Evolutionary conservation across 2,329 filamentous ascomycete species (phyloP), one percentile per base, ranked within the genome.

Genomic region (Xylariales sp.): DNA sequence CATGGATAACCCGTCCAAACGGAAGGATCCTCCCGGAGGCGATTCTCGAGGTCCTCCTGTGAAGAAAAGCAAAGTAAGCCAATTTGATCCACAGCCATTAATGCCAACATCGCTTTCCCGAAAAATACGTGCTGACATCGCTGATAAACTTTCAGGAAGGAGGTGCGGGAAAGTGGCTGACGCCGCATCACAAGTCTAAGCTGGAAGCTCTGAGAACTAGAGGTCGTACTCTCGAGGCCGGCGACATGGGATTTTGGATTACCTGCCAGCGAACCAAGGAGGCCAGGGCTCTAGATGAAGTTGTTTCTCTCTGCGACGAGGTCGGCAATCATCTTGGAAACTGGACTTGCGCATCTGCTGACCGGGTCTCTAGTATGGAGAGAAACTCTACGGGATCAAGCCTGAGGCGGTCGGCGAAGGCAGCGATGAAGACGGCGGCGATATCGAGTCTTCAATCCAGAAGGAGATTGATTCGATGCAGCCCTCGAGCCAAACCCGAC

Each of bases 171-270:
- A 77, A 71, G 56, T 84, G 80, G 80, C 72, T 74, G 55, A 83
- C 79, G 19, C 66, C 79, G 11, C 73, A 78, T 46, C 77, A 82
- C 33, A 68, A 71, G 52, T 63, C 65, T 24, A 80, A 74, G 54
- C 50, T 66, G 31, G 64, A 65, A 15, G 59, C 53, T 21, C 20
- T 55, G 11, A 56, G 64, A 38, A 59, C 63, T 46, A 62, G 63
- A 49, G 70, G 69, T 29, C 69, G 62, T 28, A 57, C 61, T 10
- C 62, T 89, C 35, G 77, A 86, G 51, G 69, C 82, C 4, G 84
- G 85, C 4, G 84, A 89, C 54, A 69, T 73, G 39, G 86, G 86
- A 4, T 80, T 91, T 44, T 91, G 85, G 84, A 82, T 83, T 20
- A 89, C 86, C 0, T 90, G 84, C 58, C 79, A 83, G 38, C 76